Conservation (phyloP, 2,329 filamentous ascomycete genomes). For the Xylaria arbuscula region DNA sequence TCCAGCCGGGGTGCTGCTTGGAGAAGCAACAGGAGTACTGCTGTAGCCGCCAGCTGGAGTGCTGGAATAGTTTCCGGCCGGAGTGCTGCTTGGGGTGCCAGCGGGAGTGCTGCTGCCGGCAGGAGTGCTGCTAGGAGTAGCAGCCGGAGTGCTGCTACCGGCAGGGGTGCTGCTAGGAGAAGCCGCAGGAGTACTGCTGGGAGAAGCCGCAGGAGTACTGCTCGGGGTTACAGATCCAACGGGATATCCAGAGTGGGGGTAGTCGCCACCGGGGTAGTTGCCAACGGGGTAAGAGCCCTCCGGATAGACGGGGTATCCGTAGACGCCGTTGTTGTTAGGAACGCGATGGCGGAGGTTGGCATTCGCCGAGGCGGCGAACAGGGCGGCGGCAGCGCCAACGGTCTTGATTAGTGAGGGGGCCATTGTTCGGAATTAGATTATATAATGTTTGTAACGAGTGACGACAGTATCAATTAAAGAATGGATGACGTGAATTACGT, state of each 20-base stretch:
- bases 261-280: background rate
- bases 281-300: background rate
- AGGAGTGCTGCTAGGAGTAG: too few species aligned
- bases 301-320: conserved; percentile 28
- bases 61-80: too few species aligned
- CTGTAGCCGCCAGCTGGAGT: too few species aligned
- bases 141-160: background rate
- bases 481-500: conserved; percentile 59
- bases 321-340: conserved; percentile 30
- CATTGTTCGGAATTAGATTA: conserved; percentile 51
- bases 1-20: too few species aligned
- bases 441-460: conserved; percentile 43
- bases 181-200: too few species aligned
- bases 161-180: too few species aligned
- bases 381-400: conserved; percentile 52
- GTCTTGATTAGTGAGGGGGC: conserved; percentile 54
- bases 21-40: background rate
- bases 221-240: too few species aligned
- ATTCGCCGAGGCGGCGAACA: conserved; percentile 37
- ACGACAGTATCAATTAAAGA: conserved; percentile 49
- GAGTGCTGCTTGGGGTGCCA: too few species aligned
- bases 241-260: background rate
- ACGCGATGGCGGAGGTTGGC: conserved; percentile 21
- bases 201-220: too few species aligned
- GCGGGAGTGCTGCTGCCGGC: too few species aligned